Evolutionary conservation across 768 basidiomycete genomes (phyloP), one percentile per base, ranked within the genome.

Genomic region (Ramaria sp.): DNA sequence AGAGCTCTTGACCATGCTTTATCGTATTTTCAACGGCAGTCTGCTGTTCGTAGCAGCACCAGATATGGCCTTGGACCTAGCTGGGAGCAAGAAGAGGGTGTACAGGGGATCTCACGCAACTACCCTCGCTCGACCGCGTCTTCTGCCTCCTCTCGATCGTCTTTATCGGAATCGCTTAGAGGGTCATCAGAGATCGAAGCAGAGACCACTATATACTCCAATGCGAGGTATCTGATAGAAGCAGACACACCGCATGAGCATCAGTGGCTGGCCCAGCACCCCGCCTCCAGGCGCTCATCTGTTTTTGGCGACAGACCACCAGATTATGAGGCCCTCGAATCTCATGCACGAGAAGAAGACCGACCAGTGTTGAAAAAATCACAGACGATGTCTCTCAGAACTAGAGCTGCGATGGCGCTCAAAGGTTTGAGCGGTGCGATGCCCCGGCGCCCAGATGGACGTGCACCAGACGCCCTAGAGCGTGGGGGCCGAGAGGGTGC

Each of bases 291-390:
- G 15, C 53, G 53, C 22, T 54, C 53, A 10, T 54, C 53, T 46
- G 20, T 54, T 15, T 54, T 54, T 33, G 53, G 45, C 24, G 53
- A 54, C n/a, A 43, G 53, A 31, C 39, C 53, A 11, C 33, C 22
- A 5, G 24, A 54, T 38, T 24, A 54, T 54, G 53, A 30, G 43
- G 27, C 42, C 20, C 19, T 34, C 3, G 45, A 43, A 45, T 15
- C 22, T 12, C 13, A 1, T 20, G 20, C 13, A 19, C 22, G 38
- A 13, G 53, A 54, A 1, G 34, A 37, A 15, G 24, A 43, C 10
- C 19, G 3, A 15, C 19, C 12, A n/a, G 22, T 19, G 41, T 5
- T 27, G 15, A n/a, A 12, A 9, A 54, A 45, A 38, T 33, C 39
- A n/a, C 42, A 42, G 41, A 43, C 20, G 31, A 43, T 47, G 39